Base-by-base conservation (phyloP, 2,329 filamentous ascomycete species). In the Lojkania enalia region DNA sequence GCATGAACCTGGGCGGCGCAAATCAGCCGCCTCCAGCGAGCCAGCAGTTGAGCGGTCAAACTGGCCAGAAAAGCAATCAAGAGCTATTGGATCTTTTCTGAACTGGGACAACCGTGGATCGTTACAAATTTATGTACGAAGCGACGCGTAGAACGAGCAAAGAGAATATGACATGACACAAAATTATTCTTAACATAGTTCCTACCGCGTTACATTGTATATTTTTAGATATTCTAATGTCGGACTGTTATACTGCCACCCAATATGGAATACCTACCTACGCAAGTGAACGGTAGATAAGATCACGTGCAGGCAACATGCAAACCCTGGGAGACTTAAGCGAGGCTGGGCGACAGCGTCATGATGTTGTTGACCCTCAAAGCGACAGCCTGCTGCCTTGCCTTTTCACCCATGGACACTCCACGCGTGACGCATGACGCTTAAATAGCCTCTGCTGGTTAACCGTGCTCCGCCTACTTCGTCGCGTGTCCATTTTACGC, bases 1-100 rank as follows among this genome's bases (percentile, higher is more conserved):
- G 83, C 3, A 77, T 99, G 73, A 85, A 89, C 71, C 76, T 99
- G 63, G 81, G 84, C 35, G 83, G 81, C 30, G 72, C 74, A 13
- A 81, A 76, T 52, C 81, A 85, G 54, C 83, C 87, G 14, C 79
- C 86, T 21, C 84, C 86, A 13, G 76, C 86, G 3, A 75, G 77
- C 9, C 79, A 82, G 66, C 80, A 87, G 61, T 65, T 83, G 52
- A 72, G 70, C 33, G 64, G 66, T 52, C 74, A 74, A 51, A 67
- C 74, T 35, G 80, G 82, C 67, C 76, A 77, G 66, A 78, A 77
- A 69, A 76, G 69, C 42, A 81, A 80, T 46, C 76, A 81, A 52
- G 78, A 82, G 58, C 70, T 81, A 32, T 54, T 82, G 48, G 78
- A 78, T 42, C 63, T 82, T 58, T 80, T 82, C 60, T 81, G 72